These are phyloP conservation scores for Botrytis cinerea DNA, from an alignment of 2,329 filamentous ascomycete species.

Conservation along the genomic window DNA sequence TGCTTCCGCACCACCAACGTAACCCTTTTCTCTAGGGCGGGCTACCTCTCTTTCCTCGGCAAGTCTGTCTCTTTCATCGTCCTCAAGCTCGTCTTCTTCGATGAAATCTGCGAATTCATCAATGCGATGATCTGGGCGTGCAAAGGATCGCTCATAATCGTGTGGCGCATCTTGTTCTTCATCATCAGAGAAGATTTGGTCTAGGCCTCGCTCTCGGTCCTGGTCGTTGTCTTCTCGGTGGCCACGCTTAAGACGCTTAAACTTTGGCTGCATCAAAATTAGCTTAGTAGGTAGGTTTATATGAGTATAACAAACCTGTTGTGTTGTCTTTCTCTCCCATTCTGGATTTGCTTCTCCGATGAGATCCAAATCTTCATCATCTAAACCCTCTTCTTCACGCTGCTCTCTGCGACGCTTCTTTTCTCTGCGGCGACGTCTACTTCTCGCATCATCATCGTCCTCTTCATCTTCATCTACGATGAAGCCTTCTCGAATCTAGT, in stretches of 20 bases:
- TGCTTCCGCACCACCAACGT: constrained; percentile 72
- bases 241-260: constrained; percentile 94
- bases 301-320: constrained; percentile 59
- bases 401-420: constrained; percentile 79
- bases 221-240: constrained; percentile 74
- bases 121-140: constrained; percentile 54
- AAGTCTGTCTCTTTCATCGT: constrained; percentile 78
- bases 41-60: constrained; percentile 88
- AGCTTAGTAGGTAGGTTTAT: constrained; percentile 25
- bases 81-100: constrained; percentile 89
- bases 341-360: constrained; percentile 82
- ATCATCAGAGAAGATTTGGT: constrained; percentile 94
- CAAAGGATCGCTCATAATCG: constrained; percentile 44
- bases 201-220: constrained; percentile 69
- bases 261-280: constrained; percentile 66
- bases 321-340: constrained; percentile 63
- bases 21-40: constrained; percentile 70
- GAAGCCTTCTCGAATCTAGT: constrained; percentile 86
- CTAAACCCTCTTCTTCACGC: constrained; percentile 79
- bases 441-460: constrained; percentile 60
- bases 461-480: constrained; percentile 90
- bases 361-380: constrained; percentile 94
- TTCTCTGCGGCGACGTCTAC: constrained; percentile 63
- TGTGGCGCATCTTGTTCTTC: constrained; percentile 70
- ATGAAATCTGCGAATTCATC: constrained; percentile 96